Evolutionary conservation across 345 rosid species (phyloP).

Genomic region (Eucalyptus dawsonii): DNA sequence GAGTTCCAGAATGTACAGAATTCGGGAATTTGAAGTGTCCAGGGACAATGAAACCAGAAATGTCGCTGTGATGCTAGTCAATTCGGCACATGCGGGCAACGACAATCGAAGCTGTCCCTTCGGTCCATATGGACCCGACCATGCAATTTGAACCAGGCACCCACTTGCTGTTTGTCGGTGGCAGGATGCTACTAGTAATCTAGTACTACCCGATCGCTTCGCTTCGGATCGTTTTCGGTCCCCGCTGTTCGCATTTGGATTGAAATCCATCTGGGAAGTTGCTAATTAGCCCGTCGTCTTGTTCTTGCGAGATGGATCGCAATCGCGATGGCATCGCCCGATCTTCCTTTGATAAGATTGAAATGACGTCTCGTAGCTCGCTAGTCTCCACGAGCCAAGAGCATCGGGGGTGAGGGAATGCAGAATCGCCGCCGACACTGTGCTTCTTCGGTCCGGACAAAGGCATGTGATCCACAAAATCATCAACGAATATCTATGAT

Average conservation of each 20-base stretch:
- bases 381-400: background rate
- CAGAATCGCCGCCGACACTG: background rate
- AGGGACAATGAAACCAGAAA: background rate
- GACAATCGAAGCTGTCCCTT: background rate
- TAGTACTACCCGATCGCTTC: too few relatives aligned
- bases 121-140: background rate
- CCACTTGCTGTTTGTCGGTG: background rate
- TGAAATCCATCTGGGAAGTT: background rate
- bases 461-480: background rate
- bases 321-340: background rate
- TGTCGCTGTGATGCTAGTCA: background rate
- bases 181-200: too few relatives aligned
- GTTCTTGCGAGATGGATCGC: background rate
- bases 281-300: background rate
- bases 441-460: background rate
- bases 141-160: background rate
- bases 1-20: background rate
- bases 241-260: background rate
- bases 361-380: background rate
- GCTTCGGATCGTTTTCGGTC: background rate
- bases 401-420: background rate
- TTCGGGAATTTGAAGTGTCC: background rate
- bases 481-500: background rate
- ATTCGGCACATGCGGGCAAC: background rate
- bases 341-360: background rate